Percentiles rank a stretch among this genome's conserved stretches.
Evolutionary conservation across 2,329 filamentous ascomycete species (phyloP).

Genomic region (Microcyclospora pomicola): DNA sequence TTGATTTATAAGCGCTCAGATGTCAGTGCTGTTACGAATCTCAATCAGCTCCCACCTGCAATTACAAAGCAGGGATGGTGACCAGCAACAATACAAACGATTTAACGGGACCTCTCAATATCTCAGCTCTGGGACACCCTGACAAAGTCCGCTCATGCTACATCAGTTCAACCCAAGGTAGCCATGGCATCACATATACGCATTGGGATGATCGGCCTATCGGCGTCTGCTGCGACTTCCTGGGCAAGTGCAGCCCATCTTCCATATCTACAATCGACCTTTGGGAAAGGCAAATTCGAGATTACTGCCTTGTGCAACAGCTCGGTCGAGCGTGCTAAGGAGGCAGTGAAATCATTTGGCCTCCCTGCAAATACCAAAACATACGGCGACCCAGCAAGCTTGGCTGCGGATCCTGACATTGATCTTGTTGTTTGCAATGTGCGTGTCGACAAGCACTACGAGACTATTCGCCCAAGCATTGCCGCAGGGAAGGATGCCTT

Average conservation of each 20-base stretch:
- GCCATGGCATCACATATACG: conserved; percentile 37
- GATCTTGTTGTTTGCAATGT: conserved; percentile 36
- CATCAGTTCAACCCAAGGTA: too few relatives aligned
- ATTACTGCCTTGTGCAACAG: conserved; percentile 40
- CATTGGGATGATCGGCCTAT: conserved; percentile 46
- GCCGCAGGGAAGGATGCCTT: conserved; percentile 35
- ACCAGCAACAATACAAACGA: too few relatives aligned
- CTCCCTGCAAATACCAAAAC: conserved; percentile 28
- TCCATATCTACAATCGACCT: conserved; percentile 42
- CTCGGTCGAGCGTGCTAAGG: conserved; percentile 28
- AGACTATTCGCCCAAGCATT: conserved; percentile 29
- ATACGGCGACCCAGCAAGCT: conserved; percentile 29
- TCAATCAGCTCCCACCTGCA: too few relatives aligned
- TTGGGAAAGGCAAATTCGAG: conserved; percentile 27
- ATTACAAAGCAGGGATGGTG: too few relatives aligned
- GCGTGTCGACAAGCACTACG: conserved; percentile 31
- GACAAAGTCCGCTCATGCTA: too few relatives aligned
- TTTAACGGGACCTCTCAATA: too few relatives aligned
- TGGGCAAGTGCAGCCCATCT: conserved; percentile 46
- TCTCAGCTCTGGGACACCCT: too few relatives aligned
- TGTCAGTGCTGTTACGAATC: too few relatives aligned
- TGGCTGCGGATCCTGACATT: conserved; percentile 34
- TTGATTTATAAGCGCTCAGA: too few relatives aligned
- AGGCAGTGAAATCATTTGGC: conserved; percentile 28
- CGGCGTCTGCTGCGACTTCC: conserved; percentile 34